These are phyloP conservation scores for Saturnispora bothae DNA, from an alignment of 805 yeast genomes.

Conservation along the genomic window DNA sequence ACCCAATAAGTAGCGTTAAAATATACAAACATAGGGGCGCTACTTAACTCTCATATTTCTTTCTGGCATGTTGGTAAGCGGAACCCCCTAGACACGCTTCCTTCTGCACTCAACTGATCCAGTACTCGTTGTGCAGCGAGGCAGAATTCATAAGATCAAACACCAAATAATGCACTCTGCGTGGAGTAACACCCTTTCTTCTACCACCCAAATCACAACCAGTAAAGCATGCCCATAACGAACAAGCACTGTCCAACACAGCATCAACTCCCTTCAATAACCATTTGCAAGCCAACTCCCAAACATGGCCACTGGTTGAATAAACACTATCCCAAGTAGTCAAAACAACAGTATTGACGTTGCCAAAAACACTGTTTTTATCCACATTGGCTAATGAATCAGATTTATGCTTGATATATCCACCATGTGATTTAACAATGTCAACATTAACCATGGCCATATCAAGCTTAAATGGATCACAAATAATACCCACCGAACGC, in stretches of 20 bases:
- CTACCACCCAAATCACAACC: constrained; percentile 1
- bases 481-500: constrained; percentile 8
- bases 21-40: no score
- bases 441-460: constrained; percentile 21
- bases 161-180: constrained; percentile 22
- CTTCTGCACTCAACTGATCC: constrained; percentile 14
- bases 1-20: no score
- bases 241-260: not conserved
- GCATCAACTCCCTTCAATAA: not conserved
- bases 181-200: constrained; percentile 10
- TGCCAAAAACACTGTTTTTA: constrained; percentile 1
- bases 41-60: no score
- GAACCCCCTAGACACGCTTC: no score
- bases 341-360: not conserved
- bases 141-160: constrained; percentile 18
- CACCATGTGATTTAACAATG: constrained; percentile 9
- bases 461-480: constrained; percentile 14
- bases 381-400: not conserved
- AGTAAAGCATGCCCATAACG: not conserved
- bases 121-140: constrained; percentile 4
- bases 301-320: not conserved
- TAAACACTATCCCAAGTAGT: not conserved
- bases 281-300: not conserved
- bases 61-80: no score
- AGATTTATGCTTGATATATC: not conserved